A percentile compares a stretch with the other conserved stretches of the same genome.
These are phyloP conservation scores for Leptomonas seymouri DNA, from an alignment of 208 protist species.

Conservation along the genomic window DNA sequence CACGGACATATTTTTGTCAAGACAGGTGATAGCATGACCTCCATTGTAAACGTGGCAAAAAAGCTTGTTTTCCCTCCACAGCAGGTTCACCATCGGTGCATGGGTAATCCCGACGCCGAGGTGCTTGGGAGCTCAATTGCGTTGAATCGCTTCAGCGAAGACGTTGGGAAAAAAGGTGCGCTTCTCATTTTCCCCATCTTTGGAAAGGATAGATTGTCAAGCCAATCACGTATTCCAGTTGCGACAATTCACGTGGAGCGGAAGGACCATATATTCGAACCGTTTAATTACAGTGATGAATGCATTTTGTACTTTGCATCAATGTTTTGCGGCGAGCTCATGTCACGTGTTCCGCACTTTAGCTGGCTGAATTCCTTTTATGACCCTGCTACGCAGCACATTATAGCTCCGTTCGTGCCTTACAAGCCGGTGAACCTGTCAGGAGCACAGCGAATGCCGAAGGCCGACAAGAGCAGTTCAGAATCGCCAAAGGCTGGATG, in stretches of 20 bases:
- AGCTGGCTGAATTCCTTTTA: slow-evolving; percentile 82
- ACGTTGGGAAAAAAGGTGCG: slow-evolving; percentile 38
- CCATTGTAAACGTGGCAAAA: slow-evolving; percentile 76
- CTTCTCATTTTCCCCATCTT: slow-evolving; percentile 82
- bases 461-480: background rate
- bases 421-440: slow-evolving; percentile 30
- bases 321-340: slow-evolving; percentile 71
- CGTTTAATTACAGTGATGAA: slow-evolving; percentile 74
- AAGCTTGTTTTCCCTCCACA: slow-evolving; percentile 79
- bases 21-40: slow-evolving; percentile 76
- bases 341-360: slow-evolving; percentile 74
- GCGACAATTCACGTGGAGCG: slow-evolving; percentile 80
- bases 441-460: slow-evolving; percentile 6
- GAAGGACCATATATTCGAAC: slow-evolving; percentile 44
- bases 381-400: slow-evolving; percentile 87
- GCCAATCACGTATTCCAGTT: slow-evolving; percentile 15
- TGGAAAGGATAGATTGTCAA: slow-evolving; percentile 12
- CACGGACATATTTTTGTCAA: slow-evolving; percentile 78
- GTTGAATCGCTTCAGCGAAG: slow-evolving; percentile 66
- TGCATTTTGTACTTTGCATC: slow-evolving; percentile 58
- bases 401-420: slow-evolving; percentile 75
- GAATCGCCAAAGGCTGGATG: background rate
- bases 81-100: slow-evolving; percentile 67
- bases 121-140: slow-evolving; percentile 87
- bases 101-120: slow-evolving; percentile 72